phyloP scores from a whole-genome alignment of 139 green algal species.

The Eudorina sp. region DNA sequence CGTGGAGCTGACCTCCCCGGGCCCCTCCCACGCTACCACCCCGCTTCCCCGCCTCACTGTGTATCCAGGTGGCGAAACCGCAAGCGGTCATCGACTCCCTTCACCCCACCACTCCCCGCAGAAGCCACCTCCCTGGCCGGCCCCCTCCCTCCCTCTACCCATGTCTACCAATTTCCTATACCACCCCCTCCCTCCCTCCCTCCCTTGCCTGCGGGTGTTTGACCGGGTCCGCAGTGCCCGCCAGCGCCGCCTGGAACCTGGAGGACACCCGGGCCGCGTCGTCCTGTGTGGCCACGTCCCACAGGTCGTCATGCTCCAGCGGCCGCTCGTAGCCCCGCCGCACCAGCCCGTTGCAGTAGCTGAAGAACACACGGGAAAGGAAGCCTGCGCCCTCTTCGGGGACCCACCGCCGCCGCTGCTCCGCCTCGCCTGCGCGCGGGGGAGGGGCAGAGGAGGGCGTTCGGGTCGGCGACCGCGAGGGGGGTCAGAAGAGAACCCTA shows the following conservation, averaged over 20 bases:
- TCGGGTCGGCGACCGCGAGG: no score
- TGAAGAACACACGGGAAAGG: constrained; percentile 75
- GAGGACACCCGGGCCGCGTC: constrained; percentile 60
- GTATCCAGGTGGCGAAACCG: no score
- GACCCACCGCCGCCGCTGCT: constrained; percentile 44
- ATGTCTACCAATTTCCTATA: no score
- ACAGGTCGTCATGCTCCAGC: constrained; percentile 87
- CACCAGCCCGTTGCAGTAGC: constrained; percentile 77
- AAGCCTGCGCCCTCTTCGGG: constrained; percentile 79
- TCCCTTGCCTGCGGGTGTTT: constrained; percentile 52
- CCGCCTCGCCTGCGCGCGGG: background rate
- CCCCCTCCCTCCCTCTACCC: background rate
- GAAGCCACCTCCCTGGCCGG: no score
- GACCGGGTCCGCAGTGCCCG: constrained; percentile 52
- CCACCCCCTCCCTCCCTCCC: no score
- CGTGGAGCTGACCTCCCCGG: no score
- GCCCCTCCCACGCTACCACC: no score
- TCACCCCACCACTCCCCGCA: no score
- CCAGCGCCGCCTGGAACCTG: constrained; percentile 66
- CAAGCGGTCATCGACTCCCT: no score
- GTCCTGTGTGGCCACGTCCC: constrained; percentile 75
- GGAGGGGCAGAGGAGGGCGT: no score
- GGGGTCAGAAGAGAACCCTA: no score
- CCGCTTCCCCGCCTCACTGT: no score
- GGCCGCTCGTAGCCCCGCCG: constrained; percentile 71